These are phyloP conservation scores for Chamaecrista fasciculata DNA, from an alignment of 306 rosid species.

Conservation along the genomic window DNA sequence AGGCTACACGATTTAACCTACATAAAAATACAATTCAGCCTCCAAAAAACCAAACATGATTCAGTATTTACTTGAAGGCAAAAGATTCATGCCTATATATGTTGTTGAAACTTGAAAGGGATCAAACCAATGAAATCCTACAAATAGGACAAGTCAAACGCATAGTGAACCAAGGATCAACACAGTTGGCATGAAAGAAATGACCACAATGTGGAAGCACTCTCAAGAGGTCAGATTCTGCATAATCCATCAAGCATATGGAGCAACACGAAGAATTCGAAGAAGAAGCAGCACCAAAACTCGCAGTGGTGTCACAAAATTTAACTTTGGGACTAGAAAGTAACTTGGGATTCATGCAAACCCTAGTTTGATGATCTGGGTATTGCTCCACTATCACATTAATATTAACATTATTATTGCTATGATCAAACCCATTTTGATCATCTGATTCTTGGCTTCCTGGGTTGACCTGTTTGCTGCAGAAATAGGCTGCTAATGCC, in stretches of 20 bases:
- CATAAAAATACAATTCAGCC: too few species aligned
- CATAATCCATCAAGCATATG: conserved; percentile 54
- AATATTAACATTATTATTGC: background rate
- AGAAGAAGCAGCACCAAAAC: background rate
- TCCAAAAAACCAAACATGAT: too few species aligned
- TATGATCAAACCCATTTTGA: background rate
- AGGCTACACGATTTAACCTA: too few species aligned
- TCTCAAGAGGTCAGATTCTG: conserved; percentile 42
- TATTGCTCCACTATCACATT: conserved; percentile 9
- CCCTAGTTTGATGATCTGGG: conserved; percentile 8
- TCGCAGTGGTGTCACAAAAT: background rate
- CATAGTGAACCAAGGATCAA: conserved; percentile 56
- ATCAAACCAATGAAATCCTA: conserved; percentile 9
- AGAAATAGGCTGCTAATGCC: background rate
- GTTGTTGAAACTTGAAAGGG: background rate
- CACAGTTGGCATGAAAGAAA: conserved; percentile 53
- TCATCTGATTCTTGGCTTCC: background rate
- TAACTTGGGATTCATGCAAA: conserved; percentile 17
- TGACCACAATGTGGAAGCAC: conserved; percentile 57
- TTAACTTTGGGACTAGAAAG: conserved; percentile 17
- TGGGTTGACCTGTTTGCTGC: background rate
- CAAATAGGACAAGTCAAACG: conserved; percentile 57
- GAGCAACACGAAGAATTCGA: conserved; percentile 37
- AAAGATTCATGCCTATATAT: too few species aligned
- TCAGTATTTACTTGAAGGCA: too few species aligned